Percentiles rank a stretch among this genome's conserved stretches.
These are phyloP conservation scores for Epichloe sp. DNA, from an alignment of 2,329 filamentous ascomycete species.

Conservation along the genomic window DNA sequence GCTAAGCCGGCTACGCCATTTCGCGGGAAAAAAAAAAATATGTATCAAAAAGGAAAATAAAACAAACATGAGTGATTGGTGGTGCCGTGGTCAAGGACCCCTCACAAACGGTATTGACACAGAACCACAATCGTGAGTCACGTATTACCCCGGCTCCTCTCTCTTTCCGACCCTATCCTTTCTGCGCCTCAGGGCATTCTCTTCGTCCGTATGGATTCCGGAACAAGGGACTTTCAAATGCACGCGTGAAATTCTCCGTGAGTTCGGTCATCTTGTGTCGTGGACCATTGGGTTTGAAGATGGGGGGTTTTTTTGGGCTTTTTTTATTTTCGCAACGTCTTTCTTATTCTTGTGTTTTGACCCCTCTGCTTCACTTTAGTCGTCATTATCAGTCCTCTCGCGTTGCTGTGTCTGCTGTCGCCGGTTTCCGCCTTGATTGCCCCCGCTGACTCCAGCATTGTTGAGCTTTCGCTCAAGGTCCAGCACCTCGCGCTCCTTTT, in stretches of 20 bases:
- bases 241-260: no score
- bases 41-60: background rate
- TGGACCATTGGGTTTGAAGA: no score
- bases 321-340: background rate
- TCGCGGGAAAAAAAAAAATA: constrained; percentile 6
- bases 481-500: constrained; percentile 64
- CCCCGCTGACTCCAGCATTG: constrained; percentile 24
- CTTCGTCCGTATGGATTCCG: no score
- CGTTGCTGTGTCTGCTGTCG: constrained; percentile 27
- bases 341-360: constrained; percentile 4
- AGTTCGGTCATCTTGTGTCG: no score
- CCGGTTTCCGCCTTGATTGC: constrained; percentile 18
- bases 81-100: background rate
- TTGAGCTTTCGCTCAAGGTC: constrained; percentile 56
- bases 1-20: constrained; percentile 25
- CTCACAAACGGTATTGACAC: background rate
- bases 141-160: no score
- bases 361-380: constrained; percentile 24
- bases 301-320: no score
- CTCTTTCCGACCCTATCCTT: no score
- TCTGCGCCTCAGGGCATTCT: no score
- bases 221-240: no score
- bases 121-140: background rate
- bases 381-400: constrained; percentile 43
- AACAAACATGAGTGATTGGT: background rate